Conservation (phyloP, 768 basidiomycete species). For the Paxillus involutus region DNA sequence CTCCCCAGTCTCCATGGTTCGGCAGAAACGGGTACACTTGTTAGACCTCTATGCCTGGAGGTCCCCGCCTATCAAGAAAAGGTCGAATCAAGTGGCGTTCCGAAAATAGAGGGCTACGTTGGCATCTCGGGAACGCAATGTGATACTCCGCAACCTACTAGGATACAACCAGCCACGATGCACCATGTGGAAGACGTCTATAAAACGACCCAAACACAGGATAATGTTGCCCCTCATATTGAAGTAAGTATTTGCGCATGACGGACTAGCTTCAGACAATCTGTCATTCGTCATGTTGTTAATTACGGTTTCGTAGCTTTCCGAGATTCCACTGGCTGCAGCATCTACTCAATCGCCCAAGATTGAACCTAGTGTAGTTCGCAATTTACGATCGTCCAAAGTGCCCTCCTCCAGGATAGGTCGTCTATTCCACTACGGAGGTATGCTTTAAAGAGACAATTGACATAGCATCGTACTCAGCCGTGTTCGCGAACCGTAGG, state of each 20-base stretch:
- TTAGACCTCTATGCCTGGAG: not conserved
- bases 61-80: not conserved
- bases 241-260: constrained; percentile 6
- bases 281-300: too few species aligned
- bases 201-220: not conserved
- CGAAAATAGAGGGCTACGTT: not conserved
- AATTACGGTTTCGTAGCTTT: not conserved
- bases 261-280: too few species aligned
- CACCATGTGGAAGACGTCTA: not conserved
- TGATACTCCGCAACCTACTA: not conserved
- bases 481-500: constrained; percentile 47
- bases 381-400: constrained; percentile 73
- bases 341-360: not conserved
- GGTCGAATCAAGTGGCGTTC: not conserved
- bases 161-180: not conserved
- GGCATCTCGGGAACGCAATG: not conserved
- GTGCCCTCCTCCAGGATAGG: constrained; percentile 91
- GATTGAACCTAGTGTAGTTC: constrained; percentile 13
- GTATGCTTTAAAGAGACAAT: constrained; percentile 37
- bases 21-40: not conserved
- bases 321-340: not conserved
- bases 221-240: not conserved
- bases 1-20: not conserved
- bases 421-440: constrained; percentile 92
- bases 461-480: not conserved